Conservation (phyloP, 768 basidiomycete genomes). For the Psilocybe tampanensis region DNA sequence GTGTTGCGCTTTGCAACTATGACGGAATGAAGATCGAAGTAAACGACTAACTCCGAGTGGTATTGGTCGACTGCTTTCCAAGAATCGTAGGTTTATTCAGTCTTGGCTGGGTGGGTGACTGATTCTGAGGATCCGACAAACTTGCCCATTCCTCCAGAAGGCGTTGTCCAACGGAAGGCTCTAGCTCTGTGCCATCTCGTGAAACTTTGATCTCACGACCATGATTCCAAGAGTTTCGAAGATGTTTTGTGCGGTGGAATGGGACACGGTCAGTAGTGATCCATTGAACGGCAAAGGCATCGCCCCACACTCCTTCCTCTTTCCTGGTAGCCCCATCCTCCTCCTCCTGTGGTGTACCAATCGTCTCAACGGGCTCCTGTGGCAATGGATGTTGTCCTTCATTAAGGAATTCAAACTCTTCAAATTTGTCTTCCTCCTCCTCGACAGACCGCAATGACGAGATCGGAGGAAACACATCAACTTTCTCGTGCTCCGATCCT, state of each 20-base stretch:
- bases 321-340: slow-evolving; percentile 24
- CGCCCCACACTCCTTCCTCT: slow-evolving; percentile 58
- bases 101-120: slow-evolving; percentile 2
- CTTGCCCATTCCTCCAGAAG: slow-evolving; percentile 72
- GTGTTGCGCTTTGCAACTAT: too few species aligned
- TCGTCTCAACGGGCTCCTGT: too few species aligned
- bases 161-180: slow-evolving; percentile 70
- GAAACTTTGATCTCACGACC: slow-evolving; percentile 82
- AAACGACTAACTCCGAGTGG: not conserved
- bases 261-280: slow-evolving; percentile 68
- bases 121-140: slow-evolving; percentile 25
- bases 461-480: not conserved
- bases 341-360: not conserved
- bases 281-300: slow-evolving; percentile 86
- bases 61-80: slow-evolving; percentile 2
- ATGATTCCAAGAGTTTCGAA: slow-evolving; percentile 94
- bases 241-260: slow-evolving; percentile 74
- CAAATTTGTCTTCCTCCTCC: slow-evolving; percentile 16
- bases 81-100: slow-evolving; percentile 4
- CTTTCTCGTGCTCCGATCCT: not conserved
- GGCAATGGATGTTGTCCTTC: not conserved
- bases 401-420: not conserved
- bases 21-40: too few species aligned
- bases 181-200: slow-evolving; percentile 90
- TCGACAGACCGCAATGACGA: slow-evolving; percentile 9